A percentile compares a stretch with the other conserved stretches of the same genome.
These are phyloP conservation scores for Hirsutella rhossiliensis DNA, from an alignment of 2,329 filamentous ascomycete genomes.

Conservation along the genomic window DNA sequence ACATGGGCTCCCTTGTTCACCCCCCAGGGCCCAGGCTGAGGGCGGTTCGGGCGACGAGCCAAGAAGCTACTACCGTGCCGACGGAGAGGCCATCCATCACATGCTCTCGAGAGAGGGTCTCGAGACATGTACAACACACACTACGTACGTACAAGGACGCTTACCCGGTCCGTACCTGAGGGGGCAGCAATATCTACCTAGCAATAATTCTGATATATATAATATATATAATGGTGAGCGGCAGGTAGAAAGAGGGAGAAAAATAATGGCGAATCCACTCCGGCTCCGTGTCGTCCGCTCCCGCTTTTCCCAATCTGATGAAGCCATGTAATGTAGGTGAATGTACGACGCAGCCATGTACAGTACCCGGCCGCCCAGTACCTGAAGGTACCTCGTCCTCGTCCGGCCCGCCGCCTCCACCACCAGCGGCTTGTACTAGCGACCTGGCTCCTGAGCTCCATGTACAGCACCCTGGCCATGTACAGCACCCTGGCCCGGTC, in stretches of 20 bases:
- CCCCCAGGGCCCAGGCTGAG: slow-evolving; percentile 1
- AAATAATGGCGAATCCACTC: slow-evolving; percentile 1
- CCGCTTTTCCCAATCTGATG: slow-evolving; percentile 4
- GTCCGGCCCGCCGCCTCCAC: not conserved
- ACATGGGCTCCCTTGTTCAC: slow-evolving; percentile 1
- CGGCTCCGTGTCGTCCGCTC: slow-evolving; percentile 1
- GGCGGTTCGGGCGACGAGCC: not conserved
- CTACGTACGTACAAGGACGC: no score
- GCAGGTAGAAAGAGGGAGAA: not conserved
- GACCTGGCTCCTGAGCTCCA: no score
- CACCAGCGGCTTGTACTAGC: no score
- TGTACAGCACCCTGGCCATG: no score
- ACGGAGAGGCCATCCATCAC: no score
- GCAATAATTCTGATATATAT: no score
- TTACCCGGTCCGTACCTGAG: not conserved
- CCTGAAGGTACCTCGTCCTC: not conserved
- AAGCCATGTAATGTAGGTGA: not conserved
- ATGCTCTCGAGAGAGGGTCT: not conserved
- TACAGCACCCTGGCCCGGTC: not conserved
- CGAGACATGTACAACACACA: not conserved
- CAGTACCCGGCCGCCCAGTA: not conserved
- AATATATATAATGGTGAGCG: not conserved
- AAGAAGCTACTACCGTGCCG: no score
- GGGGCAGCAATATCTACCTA: not conserved
- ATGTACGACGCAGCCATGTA: not conserved